Base-by-base conservation (phyloP, 2,329 filamentous ascomycete genomes). In the Incumbomyces delicatus region DNA sequence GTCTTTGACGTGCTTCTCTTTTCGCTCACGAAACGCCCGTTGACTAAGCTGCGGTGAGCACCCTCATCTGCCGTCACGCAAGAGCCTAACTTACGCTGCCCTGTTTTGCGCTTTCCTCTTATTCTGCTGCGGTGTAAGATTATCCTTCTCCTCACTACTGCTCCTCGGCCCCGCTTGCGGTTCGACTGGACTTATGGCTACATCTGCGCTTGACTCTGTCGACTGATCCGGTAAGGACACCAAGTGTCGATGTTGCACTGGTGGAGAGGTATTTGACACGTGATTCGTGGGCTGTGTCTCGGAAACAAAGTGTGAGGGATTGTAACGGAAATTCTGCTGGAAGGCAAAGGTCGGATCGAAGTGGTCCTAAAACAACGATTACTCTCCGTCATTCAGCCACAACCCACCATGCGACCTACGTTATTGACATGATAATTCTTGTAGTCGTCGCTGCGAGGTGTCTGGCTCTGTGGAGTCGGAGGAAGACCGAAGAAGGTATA, bases 1-100 rank as follows among this genome's bases (percentile, higher is more conserved):
- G 51, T 96, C 88, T 63, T 89, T 89, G 52, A 96, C 88, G 60
- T 94, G 89, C 48, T 82, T 83, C 64, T 96, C 90, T 66, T 96
- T 96, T 57, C 90, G 83, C 66, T 96, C 90, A 50, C 90, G 87
- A 65, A 96, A 96, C 29, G 92, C 90, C 58, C 90, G 83, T 74
- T 96, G 92, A 40, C 90, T 95, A 49, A 47, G 41, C n/a, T 12
- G 13, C 14, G 8, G 41, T 38, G 27, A 33, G 48, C 44, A 32
- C 37, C n/a, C 30, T 17, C 31, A 41, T 20, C 37, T 30, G 46
- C 32, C 2, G 20, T 31, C 37, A 30, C 10, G 17, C 6, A 12
- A 18, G 30, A n/a, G 30, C 36, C 30, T 46, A 44, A 68, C 79
- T 63, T 77, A 85, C 81, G 82, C 82, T 63, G 81, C 81, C 58